phyloP scores from a whole-genome alignment of 164 flowering plant species.

The Pachysandra terminalis region DNA sequence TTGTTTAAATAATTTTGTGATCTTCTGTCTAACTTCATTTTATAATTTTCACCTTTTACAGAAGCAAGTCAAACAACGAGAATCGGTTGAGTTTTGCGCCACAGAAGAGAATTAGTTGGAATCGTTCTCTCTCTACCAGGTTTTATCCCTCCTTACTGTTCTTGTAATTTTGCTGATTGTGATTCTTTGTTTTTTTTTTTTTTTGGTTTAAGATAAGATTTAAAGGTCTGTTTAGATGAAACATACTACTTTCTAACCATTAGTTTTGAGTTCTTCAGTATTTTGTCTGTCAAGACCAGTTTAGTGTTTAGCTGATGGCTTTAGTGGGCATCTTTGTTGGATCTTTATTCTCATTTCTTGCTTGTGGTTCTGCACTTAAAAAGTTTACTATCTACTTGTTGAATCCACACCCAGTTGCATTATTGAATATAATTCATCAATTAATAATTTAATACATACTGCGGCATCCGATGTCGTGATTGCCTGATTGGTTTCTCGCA shows the following conservation, averaged over 20 bases:
- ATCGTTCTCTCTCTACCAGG: conserved; percentile 89
- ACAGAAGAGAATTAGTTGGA: conserved; percentile 70
- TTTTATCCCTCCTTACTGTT: conserved; percentile 19
- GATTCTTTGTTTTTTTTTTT: background rate
- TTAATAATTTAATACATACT: no score
- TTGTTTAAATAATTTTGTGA: background rate
- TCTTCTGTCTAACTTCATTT: background rate
- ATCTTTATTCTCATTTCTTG: background rate
- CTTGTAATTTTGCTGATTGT: background rate
- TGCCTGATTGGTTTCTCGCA: no score
- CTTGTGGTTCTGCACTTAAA: background rate
- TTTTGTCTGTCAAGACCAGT: background rate
- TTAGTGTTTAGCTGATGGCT: no score
- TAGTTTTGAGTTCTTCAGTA: background rate
- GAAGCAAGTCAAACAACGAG: conserved; percentile 21
- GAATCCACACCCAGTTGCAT: no score
- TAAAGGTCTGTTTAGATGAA: no score
- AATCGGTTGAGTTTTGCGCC: conserved; percentile 41
- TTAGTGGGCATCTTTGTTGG: background rate
- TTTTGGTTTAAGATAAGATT: background rate
- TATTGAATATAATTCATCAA: no score
- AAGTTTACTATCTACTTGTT: no score
- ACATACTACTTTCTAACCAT: background rate
- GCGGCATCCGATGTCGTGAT: no score
- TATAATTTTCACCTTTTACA: conserved; percentile 9